Evolutionary conservation across 1,284 basidiomycete species (phyloP).

Genomic region (Volvariella volvacea): DNA sequence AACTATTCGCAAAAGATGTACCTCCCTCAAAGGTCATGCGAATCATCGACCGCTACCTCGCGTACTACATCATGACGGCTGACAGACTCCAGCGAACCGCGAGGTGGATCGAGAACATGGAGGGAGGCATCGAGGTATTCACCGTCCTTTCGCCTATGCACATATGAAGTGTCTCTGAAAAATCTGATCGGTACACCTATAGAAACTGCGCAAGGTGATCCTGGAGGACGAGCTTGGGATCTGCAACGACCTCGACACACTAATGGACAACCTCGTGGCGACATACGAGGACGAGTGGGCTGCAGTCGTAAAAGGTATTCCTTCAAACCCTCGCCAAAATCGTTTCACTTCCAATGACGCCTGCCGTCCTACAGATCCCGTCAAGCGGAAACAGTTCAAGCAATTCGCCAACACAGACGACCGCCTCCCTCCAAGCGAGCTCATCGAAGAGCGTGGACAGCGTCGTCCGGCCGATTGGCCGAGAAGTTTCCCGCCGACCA

Average conservation of each 20-base stretch:
- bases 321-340: conserved; percentile 12
- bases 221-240: conserved; percentile 75
- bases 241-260: conserved; percentile 63
- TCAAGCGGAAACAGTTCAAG: conserved; percentile 40
- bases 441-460: conserved; percentile 60
- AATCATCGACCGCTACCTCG: conserved; percentile 63
- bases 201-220: conserved; percentile 60
- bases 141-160: too few species aligned
- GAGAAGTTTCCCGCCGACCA: conserved; percentile 43
- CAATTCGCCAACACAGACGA: conserved; percentile 68
- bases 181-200: too few species aligned
- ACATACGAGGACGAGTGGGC: conserved; percentile 74
- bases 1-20: conserved; percentile 36
- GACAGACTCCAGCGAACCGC: conserved; percentile 67
- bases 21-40: conserved; percentile 3
- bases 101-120: conserved; percentile 67
- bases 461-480: conserved; percentile 67
- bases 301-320: conserved; percentile 51
- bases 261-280: conserved; percentile 62
- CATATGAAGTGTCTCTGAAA: conserved; percentile 36
- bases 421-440: conserved; percentile 43
- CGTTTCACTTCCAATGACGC: neutral
- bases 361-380: neutral
- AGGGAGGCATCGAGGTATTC: too few species aligned
- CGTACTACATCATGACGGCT: conserved; percentile 71